Evolutionary conservation across 2,329 filamentous ascomycete species (phyloP), one percentile per base, ranked within the genome.

Genomic region (Fusarium subglutinans): DNA sequence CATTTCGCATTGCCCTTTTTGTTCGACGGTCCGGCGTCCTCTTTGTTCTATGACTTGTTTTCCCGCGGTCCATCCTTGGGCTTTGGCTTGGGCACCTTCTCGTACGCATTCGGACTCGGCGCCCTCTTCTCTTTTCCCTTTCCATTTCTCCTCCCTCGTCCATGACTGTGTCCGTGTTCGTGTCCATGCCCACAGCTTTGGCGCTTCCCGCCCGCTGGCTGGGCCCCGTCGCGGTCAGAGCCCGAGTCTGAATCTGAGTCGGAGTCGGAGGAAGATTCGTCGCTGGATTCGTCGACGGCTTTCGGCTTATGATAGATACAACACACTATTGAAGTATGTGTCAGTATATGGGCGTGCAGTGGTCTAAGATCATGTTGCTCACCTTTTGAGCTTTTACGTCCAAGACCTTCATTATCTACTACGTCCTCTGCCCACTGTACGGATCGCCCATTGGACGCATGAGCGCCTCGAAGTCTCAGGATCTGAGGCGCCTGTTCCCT

Each of bases 221-320:
- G 70, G 28, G 76, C 75, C 26, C 75, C 72, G 13, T 78, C 77
- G 24, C 76, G 78, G 57, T 78, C 78, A 62, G 80, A 75, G 59
- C 80, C 79, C 12, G 81, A 80, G 66, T 82, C 80, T n/a, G 87
- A 89, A 69, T 91, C 89, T 2, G 87, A 89, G 4, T 87, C 88
- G 1, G 87, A 87, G 20, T 90, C 91, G 28, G 87, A 88, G 20
- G 86, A 90, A 7, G 89, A 90, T 57, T 92, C 90, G 74, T 91
- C 90, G 75, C 92, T 95, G 38, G 93, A 96, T 82, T 98, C 96
- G 81, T 93, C 94, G 8, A 94, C 91, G 17, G 88, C 90, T 76
- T 92, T 93, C 12, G 94, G 92, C 69, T 93, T 93, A 85, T 98
- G 96, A 84, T 98, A 99, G 82, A 99, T 99, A 83, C 96, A 99